phyloP scores from a whole-genome alignment of 176 grass and related monocot species.

The Avena atlantica region DNA sequence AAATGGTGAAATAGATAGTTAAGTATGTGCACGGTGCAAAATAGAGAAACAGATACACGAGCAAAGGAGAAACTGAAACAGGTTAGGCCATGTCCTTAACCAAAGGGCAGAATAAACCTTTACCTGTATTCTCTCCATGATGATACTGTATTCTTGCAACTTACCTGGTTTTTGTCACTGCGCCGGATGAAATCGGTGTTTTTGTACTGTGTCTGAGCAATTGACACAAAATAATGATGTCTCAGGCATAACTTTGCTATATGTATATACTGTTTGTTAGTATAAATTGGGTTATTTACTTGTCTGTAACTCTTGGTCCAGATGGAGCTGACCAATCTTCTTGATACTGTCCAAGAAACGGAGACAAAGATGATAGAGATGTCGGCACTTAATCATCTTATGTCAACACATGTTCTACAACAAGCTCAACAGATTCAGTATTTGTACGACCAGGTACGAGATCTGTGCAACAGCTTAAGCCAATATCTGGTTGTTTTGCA shows the following conservation, averaged over 20 bases:
- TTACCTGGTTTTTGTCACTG: not conserved
- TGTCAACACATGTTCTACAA: constrained; percentile 95
- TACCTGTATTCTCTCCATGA: not conserved
- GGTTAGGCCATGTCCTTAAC: not conserved
- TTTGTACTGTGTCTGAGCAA: not conserved
- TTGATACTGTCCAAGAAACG: constrained; percentile 90
- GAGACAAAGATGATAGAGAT: constrained; percentile 99
- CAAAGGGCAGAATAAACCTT: not conserved
- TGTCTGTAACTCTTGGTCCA: constrained; percentile 42
- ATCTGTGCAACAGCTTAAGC: not conserved
- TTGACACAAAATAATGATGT: not conserved
- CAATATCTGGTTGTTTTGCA: not conserved
- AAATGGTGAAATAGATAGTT: not conserved
- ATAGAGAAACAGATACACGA: not conserved
- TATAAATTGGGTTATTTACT: constrained; percentile 21
- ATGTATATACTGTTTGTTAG: not conserved
- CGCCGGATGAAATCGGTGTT: not conserved
- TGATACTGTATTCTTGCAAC: constrained; percentile 3
- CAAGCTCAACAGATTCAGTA: constrained; percentile 92
- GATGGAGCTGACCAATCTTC: constrained; percentile 81
- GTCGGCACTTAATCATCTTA: constrained; percentile 91
- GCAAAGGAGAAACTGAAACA: constrained; percentile 10
- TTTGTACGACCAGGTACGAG: constrained; percentile 84
- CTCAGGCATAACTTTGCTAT: not conserved
- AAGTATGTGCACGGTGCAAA: not conserved